Evolutionary conservation across 2,329 filamentous ascomycete species (phyloP), one percentile per base, ranked within the genome.

Genomic region (Beauveria rudraprayagi): DNA sequence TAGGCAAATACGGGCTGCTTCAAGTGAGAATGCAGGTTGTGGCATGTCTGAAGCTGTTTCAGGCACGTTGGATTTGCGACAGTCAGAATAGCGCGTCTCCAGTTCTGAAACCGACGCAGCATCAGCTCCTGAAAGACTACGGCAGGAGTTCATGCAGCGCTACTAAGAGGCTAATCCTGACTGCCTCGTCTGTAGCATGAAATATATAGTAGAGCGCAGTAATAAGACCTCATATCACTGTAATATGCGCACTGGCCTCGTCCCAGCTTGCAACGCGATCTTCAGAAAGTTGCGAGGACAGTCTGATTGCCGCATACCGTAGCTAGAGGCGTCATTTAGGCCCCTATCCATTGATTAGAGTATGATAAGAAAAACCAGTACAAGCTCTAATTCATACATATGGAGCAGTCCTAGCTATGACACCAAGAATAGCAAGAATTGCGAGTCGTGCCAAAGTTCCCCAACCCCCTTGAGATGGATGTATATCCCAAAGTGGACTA

Each of bases 51-150:
- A 40, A 52, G 48, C 47, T 52, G 56, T 59, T 59, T 59, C 56
- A 59, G 56, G 26, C 37, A 59, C n/a, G 48, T 26, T 52, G 26
- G n/a, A 44, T 26, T 44, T 59, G 56, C 34, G 40, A 52, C 56
- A 59, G 24, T 17, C 47, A 43, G 26, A 59, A 52, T 51, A 59
- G 56, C n/a, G 37, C n/a, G 34, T 51, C 26, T 41, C 52, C 51
- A 41, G 26, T 44, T 54, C 59, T 55, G 59, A 61, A 61, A 61
- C 51, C 34, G 41, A 54, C 34, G 22, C 34, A 56, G 59, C 51
- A 40, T 56, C 59, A 61, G 59, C 59, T 56, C 59, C 52, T 56
- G 51, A 56, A 48, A 50, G 34, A 50, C 17, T 37, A 51, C 9
- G 24, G 19, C 19, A 17, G 46, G 5, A 28, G 30, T 43, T 53